Evolutionary conservation across 371 early-diverging fungal genomes (phyloP).

Genomic region (Lichtheimia ramosa): DNA sequence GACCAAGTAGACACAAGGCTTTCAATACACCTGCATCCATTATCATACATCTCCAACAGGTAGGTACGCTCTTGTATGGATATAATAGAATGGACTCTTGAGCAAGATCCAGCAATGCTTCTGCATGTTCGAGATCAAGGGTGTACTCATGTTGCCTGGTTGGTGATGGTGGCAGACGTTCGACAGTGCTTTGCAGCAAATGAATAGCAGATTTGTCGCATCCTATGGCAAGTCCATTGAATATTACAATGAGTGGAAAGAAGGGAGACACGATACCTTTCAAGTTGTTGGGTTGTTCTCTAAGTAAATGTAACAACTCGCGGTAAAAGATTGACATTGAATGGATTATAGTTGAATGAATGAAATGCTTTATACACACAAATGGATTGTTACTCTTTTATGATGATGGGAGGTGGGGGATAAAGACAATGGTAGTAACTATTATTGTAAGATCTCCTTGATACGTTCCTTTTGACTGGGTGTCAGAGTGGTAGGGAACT

Average conservation of each 20-base stretch:
- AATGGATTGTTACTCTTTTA: too few relatives aligned
- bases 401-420: neutral
- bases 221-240: neutral
- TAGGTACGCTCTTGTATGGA: slow-evolving; percentile 50
- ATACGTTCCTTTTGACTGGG: slow-evolving; percentile 70
- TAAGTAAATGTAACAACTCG: too few relatives aligned
- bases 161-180: neutral
- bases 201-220: neutral
- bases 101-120: slow-evolving; percentile 25
- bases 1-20: slow-evolving; percentile 27
- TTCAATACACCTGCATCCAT: slow-evolving; percentile 56
- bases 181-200: neutral
- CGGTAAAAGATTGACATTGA: too few relatives aligned
- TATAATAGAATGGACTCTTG: slow-evolving; percentile 28
- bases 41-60: slow-evolving; percentile 55
- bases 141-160: neutral
- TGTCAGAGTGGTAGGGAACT: slow-evolving; percentile 78
- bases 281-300: too few relatives aligned
- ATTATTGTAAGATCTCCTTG: slow-evolving; percentile 26
- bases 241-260: neutral
- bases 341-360: too few relatives aligned
- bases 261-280: too few relatives aligned
- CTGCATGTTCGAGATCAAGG: neutral
- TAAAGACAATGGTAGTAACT: neutral
- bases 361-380: too few relatives aligned